A percentile compares a stretch with the other conserved stretches of the same genome.
These are phyloP conservation scores for Dispira parvispora DNA, from an alignment of 192 early-diverging fungal genomes.

Conservation along the genomic window DNA sequence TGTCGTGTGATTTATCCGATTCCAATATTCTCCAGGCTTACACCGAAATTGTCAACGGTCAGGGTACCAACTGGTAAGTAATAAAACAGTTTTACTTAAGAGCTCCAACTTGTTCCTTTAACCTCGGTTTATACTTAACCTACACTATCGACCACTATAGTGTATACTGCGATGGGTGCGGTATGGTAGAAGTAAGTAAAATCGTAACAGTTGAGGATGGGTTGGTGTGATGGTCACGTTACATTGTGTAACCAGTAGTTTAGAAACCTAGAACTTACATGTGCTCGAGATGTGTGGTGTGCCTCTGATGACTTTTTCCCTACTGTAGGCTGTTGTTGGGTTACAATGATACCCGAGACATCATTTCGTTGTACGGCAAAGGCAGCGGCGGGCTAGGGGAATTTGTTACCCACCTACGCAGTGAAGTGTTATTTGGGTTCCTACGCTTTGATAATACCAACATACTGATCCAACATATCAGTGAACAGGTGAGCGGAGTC, in stretches of 20 bases:
- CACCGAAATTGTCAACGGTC: conserved; percentile 31
- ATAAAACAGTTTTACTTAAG: neutral
- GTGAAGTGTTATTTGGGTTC: conserved; percentile 42
- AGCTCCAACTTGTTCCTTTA: neutral
- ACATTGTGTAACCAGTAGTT: too few species aligned
- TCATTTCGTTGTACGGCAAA: conserved; percentile 38
- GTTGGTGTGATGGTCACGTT: too few species aligned
- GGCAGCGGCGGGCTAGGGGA: conserved; percentile 35
- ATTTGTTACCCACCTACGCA: conserved; percentile 30
- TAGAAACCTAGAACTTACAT: neutral
- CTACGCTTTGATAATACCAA: conserved; percentile 38
- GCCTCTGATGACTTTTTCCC: neutral
- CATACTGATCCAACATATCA: conserved; percentile 36
- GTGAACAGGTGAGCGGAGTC: conserved; percentile 38
- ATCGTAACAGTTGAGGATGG: too few species aligned
- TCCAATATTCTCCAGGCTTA: conserved; percentile 36
- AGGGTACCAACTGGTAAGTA: conserved; percentile 38
- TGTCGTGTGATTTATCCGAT: conserved; percentile 49
- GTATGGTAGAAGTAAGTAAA: too few species aligned
- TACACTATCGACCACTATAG: too few species aligned
- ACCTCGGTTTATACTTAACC: too few species aligned
- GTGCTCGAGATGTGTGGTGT: neutral
- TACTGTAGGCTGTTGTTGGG: conserved; percentile 37
- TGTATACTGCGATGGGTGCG: too few species aligned
- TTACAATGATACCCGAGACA: conserved; percentile 42